A percentile compares a stretch with the other conserved stretches of the same genome.
phyloP scores from a whole-genome alignment of 179 eudicot genomes.

The Silene coronaria region DNA sequence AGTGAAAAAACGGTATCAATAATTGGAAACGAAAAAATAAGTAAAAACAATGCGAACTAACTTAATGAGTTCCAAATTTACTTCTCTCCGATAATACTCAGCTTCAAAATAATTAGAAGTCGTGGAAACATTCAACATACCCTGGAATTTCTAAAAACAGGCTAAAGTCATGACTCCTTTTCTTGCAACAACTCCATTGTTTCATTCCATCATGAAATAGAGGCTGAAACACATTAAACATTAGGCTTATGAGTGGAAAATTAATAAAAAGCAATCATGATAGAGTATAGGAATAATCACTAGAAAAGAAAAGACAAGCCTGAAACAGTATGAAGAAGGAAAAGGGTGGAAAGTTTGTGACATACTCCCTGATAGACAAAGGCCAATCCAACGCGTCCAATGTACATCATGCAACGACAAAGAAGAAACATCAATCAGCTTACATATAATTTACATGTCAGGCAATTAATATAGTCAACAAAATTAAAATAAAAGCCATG shows the following conservation, averaged over 20 bases:
- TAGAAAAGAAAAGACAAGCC: background rate
- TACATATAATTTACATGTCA: background rate
- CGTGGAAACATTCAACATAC: constrained; percentile 34
- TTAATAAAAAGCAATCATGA: background rate
- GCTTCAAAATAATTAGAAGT: background rate
- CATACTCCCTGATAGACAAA: constrained; percentile 57
- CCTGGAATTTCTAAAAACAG: constrained; percentile 82
- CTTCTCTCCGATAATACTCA: background rate
- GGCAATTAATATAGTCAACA: background rate
- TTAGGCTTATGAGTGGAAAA: constrained; percentile 11
- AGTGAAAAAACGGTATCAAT: constrained; percentile 14
- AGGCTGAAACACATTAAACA: constrained; percentile 47
- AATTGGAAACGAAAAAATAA: background rate
- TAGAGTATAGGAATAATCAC: background rate
- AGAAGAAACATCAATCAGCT: constrained; percentile 11
- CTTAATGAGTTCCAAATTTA: background rate
- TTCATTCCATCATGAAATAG: constrained; percentile 89
- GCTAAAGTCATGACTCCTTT: constrained; percentile 90
- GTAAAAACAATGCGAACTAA: background rate
- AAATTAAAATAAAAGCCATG: background rate
- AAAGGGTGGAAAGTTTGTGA: constrained; percentile 9
- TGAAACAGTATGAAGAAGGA: background rate
- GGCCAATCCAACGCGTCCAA: constrained; percentile 11
- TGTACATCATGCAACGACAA: constrained; percentile 20
- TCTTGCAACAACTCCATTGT: constrained; percentile 98